Evolutionary conservation across 2,329 filamentous ascomycete genomes (phyloP).

Genomic region (Elsinoe perseae): DNA sequence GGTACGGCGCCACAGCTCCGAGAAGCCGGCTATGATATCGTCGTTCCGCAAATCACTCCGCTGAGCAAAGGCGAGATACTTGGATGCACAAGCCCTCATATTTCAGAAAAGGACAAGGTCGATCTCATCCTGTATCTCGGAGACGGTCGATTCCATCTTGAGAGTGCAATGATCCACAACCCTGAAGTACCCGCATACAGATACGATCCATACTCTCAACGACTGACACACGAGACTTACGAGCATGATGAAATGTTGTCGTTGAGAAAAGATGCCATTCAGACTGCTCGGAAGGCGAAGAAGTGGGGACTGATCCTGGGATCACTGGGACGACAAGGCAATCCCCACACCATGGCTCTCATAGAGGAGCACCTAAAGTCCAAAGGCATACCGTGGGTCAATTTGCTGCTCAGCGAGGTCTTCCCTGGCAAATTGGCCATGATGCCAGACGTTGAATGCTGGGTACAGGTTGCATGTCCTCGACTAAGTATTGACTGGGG

Average conservation of each 20-base stretch:
- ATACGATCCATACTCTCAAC: conserved; percentile 92
- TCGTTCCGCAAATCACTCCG: conserved; percentile 88
- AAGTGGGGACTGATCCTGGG: conserved; percentile 96
- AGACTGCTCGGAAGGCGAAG: conserved; percentile 62
- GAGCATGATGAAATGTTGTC: conserved; percentile 85
- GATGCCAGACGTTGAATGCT: conserved; percentile 90
- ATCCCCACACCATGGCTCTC: conserved; percentile 80
- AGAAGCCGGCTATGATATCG: conserved; percentile 71
- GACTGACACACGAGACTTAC: conserved; percentile 84
- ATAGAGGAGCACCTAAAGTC: conserved; percentile 71
- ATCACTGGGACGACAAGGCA: conserved; percentile 85
- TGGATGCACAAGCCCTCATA: conserved; percentile 84
- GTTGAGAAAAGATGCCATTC: conserved; percentile 69
- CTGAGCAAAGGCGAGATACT: conserved; percentile 92
- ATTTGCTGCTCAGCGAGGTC: conserved; percentile 85
- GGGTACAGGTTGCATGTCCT: conserved; percentile 98
- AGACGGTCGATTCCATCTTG: conserved; percentile 89
- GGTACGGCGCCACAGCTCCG: conserved; percentile 71
- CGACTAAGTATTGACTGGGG: conserved; percentile 97
- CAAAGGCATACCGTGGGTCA: conserved; percentile 70
- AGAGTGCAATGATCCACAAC: conserved; percentile 99
- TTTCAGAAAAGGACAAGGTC: conserved; percentile 49
- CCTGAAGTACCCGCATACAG: conserved; percentile 82
- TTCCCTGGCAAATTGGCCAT: conserved; percentile 91
- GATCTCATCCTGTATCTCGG: conserved; percentile 83